A percentile compares a stretch with the other conserved stretches of the same genome.
phyloP scores from a whole-genome alignment of 768 basidiomycete species.

The Amanita rimosa region DNA sequence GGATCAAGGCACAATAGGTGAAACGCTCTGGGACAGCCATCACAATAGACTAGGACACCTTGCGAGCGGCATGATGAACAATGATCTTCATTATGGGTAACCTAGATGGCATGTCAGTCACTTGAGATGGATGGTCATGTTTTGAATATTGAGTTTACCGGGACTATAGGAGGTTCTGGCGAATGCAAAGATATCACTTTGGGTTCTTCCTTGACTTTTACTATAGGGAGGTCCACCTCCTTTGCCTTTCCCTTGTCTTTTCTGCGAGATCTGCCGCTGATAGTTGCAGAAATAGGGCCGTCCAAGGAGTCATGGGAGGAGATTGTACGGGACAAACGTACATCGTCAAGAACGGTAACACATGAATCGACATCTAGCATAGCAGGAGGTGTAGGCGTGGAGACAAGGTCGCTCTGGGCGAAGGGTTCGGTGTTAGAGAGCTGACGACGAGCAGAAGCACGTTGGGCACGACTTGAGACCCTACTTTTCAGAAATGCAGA shows the following conservation, averaged over 20 bases:
- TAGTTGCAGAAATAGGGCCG: slow-evolving; percentile 18
- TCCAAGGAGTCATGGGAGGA: slow-evolving; percentile 31
- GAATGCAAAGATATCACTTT: slow-evolving; percentile 30
- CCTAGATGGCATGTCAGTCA: slow-evolving; percentile 19
- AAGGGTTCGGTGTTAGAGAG: slow-evolving; percentile 26
- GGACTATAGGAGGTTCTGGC: slow-evolving; percentile 32
- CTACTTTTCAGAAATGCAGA: slow-evolving; percentile 27
- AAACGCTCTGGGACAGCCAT: slow-evolving; percentile 92
- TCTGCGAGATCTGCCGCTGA: slow-evolving; percentile 23
- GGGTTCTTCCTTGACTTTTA: slow-evolving; percentile 44
- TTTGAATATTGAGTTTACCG: slow-evolving; percentile 19
- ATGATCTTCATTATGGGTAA: slow-evolving; percentile 71
- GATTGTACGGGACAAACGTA: slow-evolving; percentile 52
- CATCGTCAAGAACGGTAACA: slow-evolving; percentile 46
- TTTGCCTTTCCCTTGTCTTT: slow-evolving; percentile 48
- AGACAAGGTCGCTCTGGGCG: slow-evolving; percentile 20
- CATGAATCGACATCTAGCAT: slow-evolving; percentile 41
- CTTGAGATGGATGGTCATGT: slow-evolving; percentile 3
- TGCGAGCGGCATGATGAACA: slow-evolving; percentile 75
- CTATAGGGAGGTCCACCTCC: slow-evolving; percentile 26
- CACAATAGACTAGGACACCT: slow-evolving; percentile 90
- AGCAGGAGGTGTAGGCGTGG: slow-evolving; percentile 28
- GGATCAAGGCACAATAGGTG: slow-evolving; percentile 97
- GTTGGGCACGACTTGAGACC: slow-evolving; percentile 57
- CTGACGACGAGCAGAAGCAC: slow-evolving; percentile 58